phyloP scores from a whole-genome alignment of 306 rosid species.

The Morella rubra region DNA sequence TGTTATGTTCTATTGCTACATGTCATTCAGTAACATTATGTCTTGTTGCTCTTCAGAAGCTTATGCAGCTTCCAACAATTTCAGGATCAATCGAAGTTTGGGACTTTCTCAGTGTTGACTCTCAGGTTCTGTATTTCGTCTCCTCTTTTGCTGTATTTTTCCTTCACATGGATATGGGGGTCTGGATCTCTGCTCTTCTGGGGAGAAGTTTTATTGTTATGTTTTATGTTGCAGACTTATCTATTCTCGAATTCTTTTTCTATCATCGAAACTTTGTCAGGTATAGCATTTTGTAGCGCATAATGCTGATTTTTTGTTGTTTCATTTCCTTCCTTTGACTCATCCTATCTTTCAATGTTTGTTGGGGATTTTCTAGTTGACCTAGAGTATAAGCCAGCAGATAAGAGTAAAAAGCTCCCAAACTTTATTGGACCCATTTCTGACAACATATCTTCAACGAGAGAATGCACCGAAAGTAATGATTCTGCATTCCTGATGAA shows the following conservation, averaged over 20 bases:
- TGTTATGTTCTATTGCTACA: constrained; percentile 11
- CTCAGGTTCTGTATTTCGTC: constrained; percentile 65
- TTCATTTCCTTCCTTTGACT: constrained; percentile 27
- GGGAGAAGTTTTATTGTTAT: constrained; percentile 9
- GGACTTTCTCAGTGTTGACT: constrained; percentile 98
- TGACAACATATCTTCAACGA: constrained; percentile 35
- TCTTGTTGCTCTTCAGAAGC: constrained; percentile 56
- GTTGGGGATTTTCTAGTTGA: constrained; percentile 52
- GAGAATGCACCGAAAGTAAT: constrained; percentile 54
- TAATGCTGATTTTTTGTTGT: constrained; percentile 24
- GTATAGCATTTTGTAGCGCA: constrained; percentile 47
- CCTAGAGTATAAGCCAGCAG: constrained; percentile 58
- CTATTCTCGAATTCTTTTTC: constrained; percentile 87
- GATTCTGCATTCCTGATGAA: constrained; percentile 56
- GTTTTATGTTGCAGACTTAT: constrained; percentile 72
- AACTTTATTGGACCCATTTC: constrained; percentile 40
- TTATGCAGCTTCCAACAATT: constrained; percentile 88
- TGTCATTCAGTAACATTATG: constrained; percentile 26
- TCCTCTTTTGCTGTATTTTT: constrained; percentile 14
- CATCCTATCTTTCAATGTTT: constrained; percentile 31
- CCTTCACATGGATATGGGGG: background rate
- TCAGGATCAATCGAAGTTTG: constrained; percentile 99
- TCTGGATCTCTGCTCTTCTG: constrained; percentile 1
- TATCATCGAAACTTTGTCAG: constrained; percentile 86
- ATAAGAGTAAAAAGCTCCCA: constrained; percentile 56